These are phyloP conservation scores for Fragaria vesca DNA, from an alignment of 306 rosid genomes.

Conservation along the genomic window DNA sequence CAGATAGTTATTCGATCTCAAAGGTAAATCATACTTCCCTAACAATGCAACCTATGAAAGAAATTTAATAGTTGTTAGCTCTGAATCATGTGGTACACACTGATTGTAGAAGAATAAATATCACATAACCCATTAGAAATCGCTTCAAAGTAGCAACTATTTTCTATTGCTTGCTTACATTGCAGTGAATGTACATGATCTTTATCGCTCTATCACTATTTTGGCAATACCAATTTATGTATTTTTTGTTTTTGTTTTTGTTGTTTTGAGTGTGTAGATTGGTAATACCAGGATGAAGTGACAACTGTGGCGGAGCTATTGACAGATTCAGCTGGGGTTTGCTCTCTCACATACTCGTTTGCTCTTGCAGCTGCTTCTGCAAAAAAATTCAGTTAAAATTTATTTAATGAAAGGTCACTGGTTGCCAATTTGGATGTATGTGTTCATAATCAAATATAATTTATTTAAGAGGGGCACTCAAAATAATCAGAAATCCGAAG, in stretches of 20 bases:
- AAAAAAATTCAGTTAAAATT: not conserved
- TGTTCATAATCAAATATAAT: not conserved
- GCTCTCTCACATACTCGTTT: constrained; percentile 21
- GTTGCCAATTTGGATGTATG: not conserved
- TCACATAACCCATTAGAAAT: too few species aligned
- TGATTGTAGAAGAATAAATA: too few species aligned
- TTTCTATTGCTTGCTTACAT: not conserved
- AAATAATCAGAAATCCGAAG: too few species aligned
- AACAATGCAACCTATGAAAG: not conserved
- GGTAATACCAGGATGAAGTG: not conserved
- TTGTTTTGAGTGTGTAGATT: not conserved
- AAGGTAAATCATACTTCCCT: not conserved
- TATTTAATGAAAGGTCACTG: not conserved
- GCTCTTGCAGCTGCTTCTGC: constrained; percentile 36
- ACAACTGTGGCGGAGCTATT: not conserved
- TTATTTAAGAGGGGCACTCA: too few species aligned
- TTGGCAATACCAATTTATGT: constrained; percentile 1
- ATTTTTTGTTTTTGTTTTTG: not conserved
- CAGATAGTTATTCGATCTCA: not conserved
- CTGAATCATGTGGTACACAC: too few species aligned
- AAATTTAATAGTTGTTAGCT: not conserved
- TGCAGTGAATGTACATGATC: not conserved
- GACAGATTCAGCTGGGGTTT: constrained; percentile 3
- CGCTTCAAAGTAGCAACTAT: constrained; percentile 10
- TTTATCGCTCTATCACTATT: constrained; percentile 3